Evolutionary conservation across 208 protist genomes (phyloP).

Genomic region (Novymonas esmeraldas): DNA sequence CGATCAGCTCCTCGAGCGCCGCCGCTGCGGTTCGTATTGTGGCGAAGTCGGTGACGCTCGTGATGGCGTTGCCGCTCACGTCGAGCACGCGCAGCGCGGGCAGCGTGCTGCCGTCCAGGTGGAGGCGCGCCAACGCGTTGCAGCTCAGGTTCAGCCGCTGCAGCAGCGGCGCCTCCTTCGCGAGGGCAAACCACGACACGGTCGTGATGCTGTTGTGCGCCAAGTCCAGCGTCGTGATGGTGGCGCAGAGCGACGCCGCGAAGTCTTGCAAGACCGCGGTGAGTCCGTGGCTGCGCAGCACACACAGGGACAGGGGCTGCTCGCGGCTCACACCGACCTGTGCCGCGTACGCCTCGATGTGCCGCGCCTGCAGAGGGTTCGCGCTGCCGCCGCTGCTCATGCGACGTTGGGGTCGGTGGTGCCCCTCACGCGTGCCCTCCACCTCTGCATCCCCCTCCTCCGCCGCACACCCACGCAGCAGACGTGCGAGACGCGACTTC

Average conservation of each 20-base stretch:
- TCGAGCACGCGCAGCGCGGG: constrained; percentile 46
- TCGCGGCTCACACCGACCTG: constrained; percentile 15
- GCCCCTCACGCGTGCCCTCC: neutral
- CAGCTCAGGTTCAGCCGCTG: constrained; percentile 59
- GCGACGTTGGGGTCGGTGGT: neutral
- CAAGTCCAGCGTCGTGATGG: constrained; percentile 58
- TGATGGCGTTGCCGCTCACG: constrained; percentile 59
- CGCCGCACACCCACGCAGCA: neutral
- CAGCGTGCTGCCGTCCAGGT: constrained; percentile 32
- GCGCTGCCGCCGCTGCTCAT: neutral
- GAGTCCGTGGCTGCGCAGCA: constrained; percentile 44
- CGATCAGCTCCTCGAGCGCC: constrained; percentile 44
- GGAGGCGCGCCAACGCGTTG: constrained; percentile 53
- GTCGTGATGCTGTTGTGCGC: constrained; percentile 51
- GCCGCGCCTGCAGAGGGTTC: constrained; percentile 29
- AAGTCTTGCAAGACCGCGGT: constrained; percentile 48
- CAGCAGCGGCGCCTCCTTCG: constrained; percentile 49
- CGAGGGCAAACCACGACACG: constrained; percentile 59
- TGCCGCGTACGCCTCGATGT: constrained; percentile 39
- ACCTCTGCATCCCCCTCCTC: neutral
- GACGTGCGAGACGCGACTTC: neutral
- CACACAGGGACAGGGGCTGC: constrained; percentile 31
- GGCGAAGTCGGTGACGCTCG: constrained; percentile 42
- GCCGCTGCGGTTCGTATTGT: constrained; percentile 37
- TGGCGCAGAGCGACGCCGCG: constrained; percentile 17